Evolutionary conservation across 805 yeast species (phyloP).

Genomic region (Torulaspora indica): DNA sequence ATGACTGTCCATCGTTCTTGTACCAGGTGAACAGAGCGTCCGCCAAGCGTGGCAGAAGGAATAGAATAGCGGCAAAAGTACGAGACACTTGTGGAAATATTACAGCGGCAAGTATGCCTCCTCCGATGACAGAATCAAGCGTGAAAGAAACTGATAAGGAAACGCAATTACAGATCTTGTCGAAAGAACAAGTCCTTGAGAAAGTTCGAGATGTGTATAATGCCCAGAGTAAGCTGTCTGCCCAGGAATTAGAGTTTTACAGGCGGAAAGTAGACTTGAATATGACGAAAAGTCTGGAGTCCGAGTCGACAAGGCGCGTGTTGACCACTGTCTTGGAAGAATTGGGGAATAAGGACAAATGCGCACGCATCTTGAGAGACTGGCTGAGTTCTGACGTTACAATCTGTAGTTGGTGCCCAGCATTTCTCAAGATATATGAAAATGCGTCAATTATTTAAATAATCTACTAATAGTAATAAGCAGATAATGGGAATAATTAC

Average conservation of each 20-base stretch:
- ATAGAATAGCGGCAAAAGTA: constrained; percentile 12
- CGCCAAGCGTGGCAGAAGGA: constrained; percentile 20
- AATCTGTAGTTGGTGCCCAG: constrained; percentile 61
- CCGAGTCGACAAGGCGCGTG: constrained; percentile 29
- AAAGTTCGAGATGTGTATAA: constrained; percentile 29
- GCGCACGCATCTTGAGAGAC: constrained; percentile 39
- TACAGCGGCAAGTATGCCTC: constrained; percentile 18
- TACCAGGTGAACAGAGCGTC: constrained; percentile 19
- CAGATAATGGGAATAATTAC: constrained; percentile 1
- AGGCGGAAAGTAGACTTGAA: constrained; percentile 38
- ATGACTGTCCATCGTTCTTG: constrained; percentile 40
- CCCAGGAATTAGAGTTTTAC: constrained; percentile 43
- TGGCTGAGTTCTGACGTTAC: constrained; percentile 58
- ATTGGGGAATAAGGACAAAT: constrained; percentile 25
- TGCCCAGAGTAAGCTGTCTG: constrained; percentile 35
- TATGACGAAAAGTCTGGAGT: constrained; percentile 27
- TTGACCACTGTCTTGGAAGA: constrained; percentile 28
- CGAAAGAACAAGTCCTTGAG: constrained; percentile 20
- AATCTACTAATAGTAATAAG: background rate
- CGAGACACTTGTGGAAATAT: constrained; percentile 23
- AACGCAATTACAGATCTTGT: background rate
- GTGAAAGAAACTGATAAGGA: background rate
- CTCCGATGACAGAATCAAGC: constrained; percentile 18
- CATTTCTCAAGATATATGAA: constrained; percentile 54
- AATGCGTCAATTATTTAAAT: constrained; percentile 15